phyloP scores from a whole-genome alignment of 345 rosid species.

The Eucalyptus brandiana region DNA sequence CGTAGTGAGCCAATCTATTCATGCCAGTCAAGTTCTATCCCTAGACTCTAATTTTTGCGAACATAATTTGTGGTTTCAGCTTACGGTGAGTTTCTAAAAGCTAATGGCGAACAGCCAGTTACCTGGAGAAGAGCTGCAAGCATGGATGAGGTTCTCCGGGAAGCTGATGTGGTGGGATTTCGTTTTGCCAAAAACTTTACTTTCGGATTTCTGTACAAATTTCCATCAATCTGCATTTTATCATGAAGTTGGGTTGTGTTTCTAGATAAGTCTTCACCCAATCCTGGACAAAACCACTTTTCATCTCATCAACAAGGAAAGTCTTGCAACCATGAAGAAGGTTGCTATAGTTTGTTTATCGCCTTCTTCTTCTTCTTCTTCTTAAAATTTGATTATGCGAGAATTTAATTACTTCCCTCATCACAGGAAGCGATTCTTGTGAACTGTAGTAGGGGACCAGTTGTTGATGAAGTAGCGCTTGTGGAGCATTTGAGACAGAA shows the following conservation, averaged over 20 bases:
- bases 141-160: conserved; percentile 87
- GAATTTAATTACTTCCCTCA: not conserved
- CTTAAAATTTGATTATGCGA: not conserved
- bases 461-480: conserved; percentile 85
- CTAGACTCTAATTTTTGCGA: not conserved
- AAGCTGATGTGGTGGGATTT: conserved; percentile 72
- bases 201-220: not conserved
- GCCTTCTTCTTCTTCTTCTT: not conserved
- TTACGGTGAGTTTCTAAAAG: conserved; percentile 74
- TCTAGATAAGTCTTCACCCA: conserved; percentile 95
- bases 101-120: conserved; percentile 77
- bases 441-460: conserved; percentile 95
- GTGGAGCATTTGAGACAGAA: conserved; percentile 79
- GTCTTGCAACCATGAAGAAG: conserved; percentile 90
- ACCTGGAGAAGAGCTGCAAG: conserved; percentile 82
- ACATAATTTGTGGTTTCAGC: conserved; percentile 22
- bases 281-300: conserved; percentile 89
- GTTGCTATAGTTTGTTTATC: conserved; percentile 15
- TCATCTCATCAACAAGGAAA: conserved; percentile 91
- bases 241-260: not conserved
- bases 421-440: conserved; percentile 86
- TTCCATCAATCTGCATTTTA: not conserved
- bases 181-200: not conserved
- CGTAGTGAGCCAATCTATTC: not conserved
- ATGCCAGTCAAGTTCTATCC: not conserved